phyloP scores from a whole-genome alignment of 345 rosid species.

The Salix exigua region DNA sequence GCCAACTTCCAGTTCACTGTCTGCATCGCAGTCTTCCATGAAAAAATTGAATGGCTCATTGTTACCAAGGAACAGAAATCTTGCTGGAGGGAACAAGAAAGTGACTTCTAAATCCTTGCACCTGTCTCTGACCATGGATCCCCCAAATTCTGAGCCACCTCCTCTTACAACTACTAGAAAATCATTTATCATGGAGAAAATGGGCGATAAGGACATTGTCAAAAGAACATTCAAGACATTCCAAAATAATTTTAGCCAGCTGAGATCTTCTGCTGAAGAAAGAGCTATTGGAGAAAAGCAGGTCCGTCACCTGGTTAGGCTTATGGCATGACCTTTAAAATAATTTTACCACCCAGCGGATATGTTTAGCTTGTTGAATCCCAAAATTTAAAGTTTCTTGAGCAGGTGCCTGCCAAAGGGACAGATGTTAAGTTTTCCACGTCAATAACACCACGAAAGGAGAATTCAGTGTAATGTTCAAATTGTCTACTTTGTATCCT shows the following conservation, averaged over 20 bases:
- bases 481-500: conserved; percentile 11
- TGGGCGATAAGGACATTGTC: conserved; percentile 94
- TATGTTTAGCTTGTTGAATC: not conserved
- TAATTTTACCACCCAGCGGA: not conserved
- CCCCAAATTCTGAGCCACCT: conserved; percentile 37
- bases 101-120: conserved; percentile 70
- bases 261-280: conserved; percentile 40
- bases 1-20: conserved; percentile 25
- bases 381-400: conserved; percentile 7
- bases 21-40: conserved; percentile 36
- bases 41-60: conserved; percentile 37
- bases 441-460: conserved; percentile 36
- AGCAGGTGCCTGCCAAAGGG: conserved; percentile 42
- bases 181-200: conserved; percentile 77
- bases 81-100: conserved; percentile 44
- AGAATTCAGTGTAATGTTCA: conserved; percentile 59
- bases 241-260: conserved; percentile 50
- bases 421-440: conserved; percentile 38
- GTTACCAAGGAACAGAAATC: conserved; percentile 33
- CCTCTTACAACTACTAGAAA: conserved; percentile 44
- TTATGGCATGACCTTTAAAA: conserved; percentile 5
- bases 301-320: conserved; percentile 29
- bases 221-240: conserved; percentile 81
- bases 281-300: conserved; percentile 46
- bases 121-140: conserved; percentile 53